Evolutionary conservation across 2,329 filamentous ascomycete species (phyloP).

Genomic region (Lizonia empirigonia): DNA sequence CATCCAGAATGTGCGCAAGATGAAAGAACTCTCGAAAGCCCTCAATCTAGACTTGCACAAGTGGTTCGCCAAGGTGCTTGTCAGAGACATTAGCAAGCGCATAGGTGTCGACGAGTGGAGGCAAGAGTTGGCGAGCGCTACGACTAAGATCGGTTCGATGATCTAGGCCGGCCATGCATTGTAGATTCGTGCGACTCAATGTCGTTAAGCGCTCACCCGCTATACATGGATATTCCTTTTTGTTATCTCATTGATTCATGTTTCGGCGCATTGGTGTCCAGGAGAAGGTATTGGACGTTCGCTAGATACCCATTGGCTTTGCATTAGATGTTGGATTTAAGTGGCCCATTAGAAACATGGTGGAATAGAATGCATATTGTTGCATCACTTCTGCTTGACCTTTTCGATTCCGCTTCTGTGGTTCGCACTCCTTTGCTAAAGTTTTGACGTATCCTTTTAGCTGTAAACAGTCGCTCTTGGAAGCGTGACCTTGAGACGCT

Average conservation of each 20-base stretch:
- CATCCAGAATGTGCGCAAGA: conserved; percentile 32
- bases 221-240: neutral
- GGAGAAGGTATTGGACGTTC: conserved; percentile 13
- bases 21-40: conserved; percentile 35
- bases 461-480: too few species aligned
- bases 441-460: too few species aligned
- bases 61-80: conserved; percentile 49
- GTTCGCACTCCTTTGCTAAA: too few species aligned
- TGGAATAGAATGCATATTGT: neutral
- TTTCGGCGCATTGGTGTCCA: neutral
- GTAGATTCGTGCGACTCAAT: neutral
- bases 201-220: too few species aligned
- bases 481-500: too few species aligned
- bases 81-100: conserved; percentile 35
- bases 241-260: neutral
- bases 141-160: neutral
- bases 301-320: conserved; percentile 19
- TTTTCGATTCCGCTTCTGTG: too few species aligned
- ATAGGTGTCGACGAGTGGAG: conserved; percentile 41
- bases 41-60: conserved; percentile 36
- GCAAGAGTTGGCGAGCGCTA: conserved; percentile 19
- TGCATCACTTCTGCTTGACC: neutral
- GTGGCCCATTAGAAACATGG: neutral
- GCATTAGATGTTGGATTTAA: neutral
- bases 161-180: conserved; percentile 1